These are phyloP conservation scores for Nakazawaea sp. DNA, from an alignment of 805 yeast genomes.

Conservation along the genomic window DNA sequence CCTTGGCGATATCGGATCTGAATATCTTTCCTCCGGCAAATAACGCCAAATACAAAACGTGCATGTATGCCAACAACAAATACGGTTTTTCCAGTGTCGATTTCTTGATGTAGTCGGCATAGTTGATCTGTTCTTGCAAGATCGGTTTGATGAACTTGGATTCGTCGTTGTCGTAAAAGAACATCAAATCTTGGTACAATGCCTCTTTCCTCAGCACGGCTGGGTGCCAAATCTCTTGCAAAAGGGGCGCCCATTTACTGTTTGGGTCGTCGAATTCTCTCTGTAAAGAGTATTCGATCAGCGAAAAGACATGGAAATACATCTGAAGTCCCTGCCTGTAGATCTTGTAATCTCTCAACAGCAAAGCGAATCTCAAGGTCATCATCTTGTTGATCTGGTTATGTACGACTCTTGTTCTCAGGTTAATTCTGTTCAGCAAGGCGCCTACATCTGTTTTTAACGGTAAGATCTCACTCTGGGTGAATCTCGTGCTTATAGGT, in stretches of 20 bases:
- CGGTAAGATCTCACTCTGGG: constrained; percentile 56
- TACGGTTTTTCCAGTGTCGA: constrained; percentile 59
- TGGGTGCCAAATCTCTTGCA: constrained; percentile 60
- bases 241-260: constrained; percentile 29
- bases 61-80: constrained; percentile 71
- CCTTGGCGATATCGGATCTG: constrained; percentile 57
- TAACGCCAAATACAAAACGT: constrained; percentile 76
- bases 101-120: constrained; percentile 50
- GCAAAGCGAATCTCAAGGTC: constrained; percentile 65
- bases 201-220: constrained; percentile 57
- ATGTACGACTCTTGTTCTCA: constrained; percentile 59
- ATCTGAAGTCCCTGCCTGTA: constrained; percentile 78
- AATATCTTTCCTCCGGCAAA: constrained; percentile 82
- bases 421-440: constrained; percentile 73
- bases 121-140: constrained; percentile 54
- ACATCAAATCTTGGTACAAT: constrained; percentile 55
- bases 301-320: constrained; percentile 60
- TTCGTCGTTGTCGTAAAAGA: constrained; percentile 51
- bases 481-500: constrained; percentile 6
- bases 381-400: constrained; percentile 63
- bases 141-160: constrained; percentile 53
- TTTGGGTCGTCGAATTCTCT: constrained; percentile 36
- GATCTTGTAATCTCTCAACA: constrained; percentile 66
- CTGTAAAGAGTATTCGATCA: constrained; percentile 50
- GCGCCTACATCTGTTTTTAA: constrained; percentile 79